Conservation (phyloP, 2,329 filamentous ascomycete genomes). For the Colletotrichum abscissum region DNA sequence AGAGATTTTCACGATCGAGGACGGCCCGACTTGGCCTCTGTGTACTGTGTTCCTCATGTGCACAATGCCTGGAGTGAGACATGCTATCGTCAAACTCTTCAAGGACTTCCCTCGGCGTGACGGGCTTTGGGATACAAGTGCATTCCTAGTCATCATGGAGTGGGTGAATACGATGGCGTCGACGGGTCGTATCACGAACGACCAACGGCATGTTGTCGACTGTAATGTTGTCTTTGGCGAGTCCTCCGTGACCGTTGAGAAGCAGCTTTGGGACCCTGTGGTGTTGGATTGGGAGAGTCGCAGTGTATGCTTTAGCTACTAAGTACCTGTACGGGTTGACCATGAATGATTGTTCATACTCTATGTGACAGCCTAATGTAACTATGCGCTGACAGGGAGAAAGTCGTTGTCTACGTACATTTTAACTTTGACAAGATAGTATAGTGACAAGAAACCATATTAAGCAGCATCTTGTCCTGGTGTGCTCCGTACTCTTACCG, state of each 20-base stretch:
- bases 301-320: neutral
- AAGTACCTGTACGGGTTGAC: neutral
- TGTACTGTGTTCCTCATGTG: constrained; percentile 53
- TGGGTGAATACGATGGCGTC: neutral
- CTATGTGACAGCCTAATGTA: too few relatives aligned
- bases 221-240: neutral
- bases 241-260: neutral
- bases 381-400: too few relatives aligned
- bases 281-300: neutral
- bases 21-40: constrained; percentile 47
- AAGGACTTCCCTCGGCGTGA: constrained; percentile 54
- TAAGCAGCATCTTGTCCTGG: too few relatives aligned
- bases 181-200: neutral
- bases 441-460: too few relatives aligned
- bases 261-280: neutral
- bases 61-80: constrained; percentile 48
- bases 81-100: constrained; percentile 53
- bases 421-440: too few relatives aligned
- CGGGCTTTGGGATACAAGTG: constrained; percentile 54
- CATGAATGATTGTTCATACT: too few relatives aligned
- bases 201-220: neutral
- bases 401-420: too few relatives aligned
- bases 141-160: constrained; percentile 43
- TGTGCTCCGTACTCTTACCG: too few relatives aligned
- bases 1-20: constrained; percentile 15